phyloP scores from a whole-genome alignment of 176 grass and related monocot genomes.

The Carex parvula region DNA sequence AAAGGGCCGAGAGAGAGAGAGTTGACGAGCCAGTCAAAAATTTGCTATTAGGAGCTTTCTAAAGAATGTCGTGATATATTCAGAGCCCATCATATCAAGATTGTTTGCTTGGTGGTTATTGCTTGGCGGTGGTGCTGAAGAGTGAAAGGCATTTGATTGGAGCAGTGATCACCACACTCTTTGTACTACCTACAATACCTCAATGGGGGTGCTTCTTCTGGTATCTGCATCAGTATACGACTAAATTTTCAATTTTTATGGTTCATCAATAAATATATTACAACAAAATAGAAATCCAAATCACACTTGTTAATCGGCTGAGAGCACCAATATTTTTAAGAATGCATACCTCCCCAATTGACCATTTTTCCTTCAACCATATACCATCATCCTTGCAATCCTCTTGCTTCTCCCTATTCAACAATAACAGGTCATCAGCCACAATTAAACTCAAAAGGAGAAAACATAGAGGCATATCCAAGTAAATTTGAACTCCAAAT shows the following conservation, averaged over 20 bases:
- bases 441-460: not conserved
- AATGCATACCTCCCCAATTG: constrained; percentile 66
- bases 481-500: not conserved
- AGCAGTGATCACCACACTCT: not conserved
- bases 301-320: not conserved
- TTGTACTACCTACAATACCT: constrained; percentile 1
- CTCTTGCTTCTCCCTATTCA: constrained; percentile 41
- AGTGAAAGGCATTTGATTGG: not conserved
- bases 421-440: not conserved
- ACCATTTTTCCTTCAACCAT: constrained; percentile 84
- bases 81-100: too few species aligned
- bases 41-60: too few species aligned
- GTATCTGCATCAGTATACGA: constrained; percentile 11
- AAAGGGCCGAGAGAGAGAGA: not conserved
- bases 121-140: not conserved
- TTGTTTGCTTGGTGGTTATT: not conserved
- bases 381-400: constrained; percentile 60
- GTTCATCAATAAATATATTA: not conserved
- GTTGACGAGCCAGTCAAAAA: not conserved
- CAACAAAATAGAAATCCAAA: constrained; percentile 3
- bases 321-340: not conserved
- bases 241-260: not conserved
- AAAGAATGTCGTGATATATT: too few species aligned
- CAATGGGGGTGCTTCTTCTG: constrained; percentile 18
- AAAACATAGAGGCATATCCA: not conserved